Percentiles rank a stretch among this genome's conserved stretches.
Evolutionary conservation across 495 filamentous ascomycete genomes (phyloP).

Genomic region (Penicillium flavigenum): DNA sequence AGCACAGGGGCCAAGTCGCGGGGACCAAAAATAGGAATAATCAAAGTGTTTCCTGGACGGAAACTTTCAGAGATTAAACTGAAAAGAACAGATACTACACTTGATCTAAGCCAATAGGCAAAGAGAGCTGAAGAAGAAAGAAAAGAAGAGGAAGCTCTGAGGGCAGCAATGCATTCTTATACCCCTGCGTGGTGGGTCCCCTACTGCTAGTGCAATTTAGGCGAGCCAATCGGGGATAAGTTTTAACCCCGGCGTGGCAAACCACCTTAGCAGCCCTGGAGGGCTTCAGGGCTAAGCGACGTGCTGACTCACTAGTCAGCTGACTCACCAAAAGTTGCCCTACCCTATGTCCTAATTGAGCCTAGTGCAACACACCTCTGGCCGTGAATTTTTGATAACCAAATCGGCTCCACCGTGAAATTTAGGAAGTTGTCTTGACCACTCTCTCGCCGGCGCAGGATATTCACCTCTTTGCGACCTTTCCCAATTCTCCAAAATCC

Average conservation of each 20-base stretch:
- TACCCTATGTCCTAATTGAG: constrained; percentile 29
- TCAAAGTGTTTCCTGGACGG: constrained; percentile 71
- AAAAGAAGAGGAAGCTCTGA: constrained; percentile 40
- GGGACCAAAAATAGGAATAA: constrained; percentile 78
- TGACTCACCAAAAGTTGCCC: constrained; percentile 22
- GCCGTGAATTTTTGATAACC: constrained; percentile 20
- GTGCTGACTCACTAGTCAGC: not conserved
- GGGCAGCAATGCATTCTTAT: constrained; percentile 35
- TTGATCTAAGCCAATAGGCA: constrained; percentile 78
- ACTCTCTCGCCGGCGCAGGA: constrained; percentile 52
- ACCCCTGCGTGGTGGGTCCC: constrained; percentile 12
- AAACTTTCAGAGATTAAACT: constrained; percentile 82
- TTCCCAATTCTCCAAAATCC: constrained; percentile 23
- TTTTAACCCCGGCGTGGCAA: not conserved
- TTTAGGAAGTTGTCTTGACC: constrained; percentile 28
- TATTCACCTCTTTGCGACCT: constrained; percentile 61
- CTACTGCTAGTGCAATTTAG: constrained; percentile 25
- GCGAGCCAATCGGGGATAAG: constrained; percentile 20
- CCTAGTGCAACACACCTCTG: constrained; percentile 30
- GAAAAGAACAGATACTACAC: constrained; percentile 99
- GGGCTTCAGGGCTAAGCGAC: not conserved
- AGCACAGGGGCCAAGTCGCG: too few species aligned
- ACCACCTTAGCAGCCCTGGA: too few species aligned
- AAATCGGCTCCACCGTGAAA: constrained; percentile 33
- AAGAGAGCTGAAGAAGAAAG: constrained; percentile 58